A percentile compares a stretch with the other conserved stretches of the same genome.
Evolutionary conservation across 208 protist species (phyloP).

Genomic region (Trypanosoma platydactyli): DNA sequence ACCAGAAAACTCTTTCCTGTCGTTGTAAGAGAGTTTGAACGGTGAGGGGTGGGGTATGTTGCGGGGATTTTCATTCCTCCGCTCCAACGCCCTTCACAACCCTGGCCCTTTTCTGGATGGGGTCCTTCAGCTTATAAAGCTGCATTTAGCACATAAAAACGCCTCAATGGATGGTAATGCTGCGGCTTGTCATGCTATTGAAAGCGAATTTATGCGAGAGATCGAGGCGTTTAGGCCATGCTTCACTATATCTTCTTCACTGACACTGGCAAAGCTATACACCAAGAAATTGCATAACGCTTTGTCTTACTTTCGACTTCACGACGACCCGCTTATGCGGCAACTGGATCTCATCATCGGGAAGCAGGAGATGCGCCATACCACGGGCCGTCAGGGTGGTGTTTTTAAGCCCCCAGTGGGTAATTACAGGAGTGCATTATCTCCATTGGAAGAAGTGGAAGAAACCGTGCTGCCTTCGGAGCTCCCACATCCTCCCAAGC

Average conservation of each 20-base stretch:
- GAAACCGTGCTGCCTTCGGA: constrained; percentile 72
- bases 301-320: constrained; percentile 74
- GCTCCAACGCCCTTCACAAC: constrained; percentile 33
- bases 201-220: constrained; percentile 80
- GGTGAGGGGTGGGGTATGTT: constrained; percentile 17
- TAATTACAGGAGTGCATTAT: neutral
- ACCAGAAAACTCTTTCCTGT: no score
- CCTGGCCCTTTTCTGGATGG: constrained; percentile 66
- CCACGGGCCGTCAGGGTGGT: constrained; percentile 8
- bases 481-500: constrained; percentile 69
- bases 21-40: neutral
- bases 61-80: constrained; percentile 18
- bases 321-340: constrained; percentile 80
- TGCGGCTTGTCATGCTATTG: constrained; percentile 61
- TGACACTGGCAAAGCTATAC: constrained; percentile 72
- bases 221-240: constrained; percentile 77
- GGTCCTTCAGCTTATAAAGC: constrained; percentile 78
- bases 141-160: constrained; percentile 82
- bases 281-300: constrained; percentile 64
- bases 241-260: constrained; percentile 79
- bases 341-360: constrained; percentile 81
- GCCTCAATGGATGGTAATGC: constrained; percentile 54
- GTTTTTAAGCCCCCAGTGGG: constrained; percentile 19
- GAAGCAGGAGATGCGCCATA: constrained; percentile 57
- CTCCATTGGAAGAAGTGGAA: constrained; percentile 45